Percentiles rank a stretch among this genome's conserved stretches.
Conservation (phyloP, 2,329 filamentous ascomycete genomes). For the Aureobasidium uvarum region DNA sequence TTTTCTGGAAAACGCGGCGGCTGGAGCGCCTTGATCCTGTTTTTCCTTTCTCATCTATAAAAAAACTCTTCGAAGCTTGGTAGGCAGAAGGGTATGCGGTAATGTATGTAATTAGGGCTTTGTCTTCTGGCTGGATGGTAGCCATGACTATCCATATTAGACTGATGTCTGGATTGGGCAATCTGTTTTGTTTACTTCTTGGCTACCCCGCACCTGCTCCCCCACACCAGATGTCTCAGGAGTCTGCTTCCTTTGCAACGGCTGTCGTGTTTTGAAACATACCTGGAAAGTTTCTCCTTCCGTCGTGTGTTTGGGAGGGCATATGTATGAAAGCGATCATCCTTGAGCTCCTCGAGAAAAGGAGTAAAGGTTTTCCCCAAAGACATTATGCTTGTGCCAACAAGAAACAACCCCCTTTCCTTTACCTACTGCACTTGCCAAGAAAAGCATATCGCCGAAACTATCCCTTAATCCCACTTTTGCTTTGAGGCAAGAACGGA, state of each 20-base stretch:
- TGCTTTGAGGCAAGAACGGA: neutral
- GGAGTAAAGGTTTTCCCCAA: too few relatives aligned
- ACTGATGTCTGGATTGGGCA: neutral
- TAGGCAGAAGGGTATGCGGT: too few relatives aligned
- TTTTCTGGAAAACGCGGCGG: neutral
- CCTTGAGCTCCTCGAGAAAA: too few relatives aligned
- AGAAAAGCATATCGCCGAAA: neutral
- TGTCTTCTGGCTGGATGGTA: neutral
- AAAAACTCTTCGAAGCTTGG: too few relatives aligned
- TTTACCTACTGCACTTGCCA: neutral
- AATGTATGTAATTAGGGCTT: neutral
- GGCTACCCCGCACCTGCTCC: neutral
- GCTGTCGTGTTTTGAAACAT: neutral
- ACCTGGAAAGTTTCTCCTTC: neutral
- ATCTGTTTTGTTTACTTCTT: slow-evolving; percentile 1
- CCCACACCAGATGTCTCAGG: neutral
- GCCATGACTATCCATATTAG: neutral
- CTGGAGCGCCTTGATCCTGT: too few relatives aligned
- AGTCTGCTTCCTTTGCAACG: neutral
- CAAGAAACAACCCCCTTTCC: too few relatives aligned
- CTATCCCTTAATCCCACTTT: neutral
- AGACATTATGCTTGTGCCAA: too few relatives aligned
- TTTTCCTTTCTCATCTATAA: too few relatives aligned
- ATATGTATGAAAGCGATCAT: too few relatives aligned
- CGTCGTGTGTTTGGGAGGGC: too few relatives aligned